phyloP scores from a whole-genome alignment of 2,329 filamentous ascomycete species.

The Botrytis fabae region DNA sequence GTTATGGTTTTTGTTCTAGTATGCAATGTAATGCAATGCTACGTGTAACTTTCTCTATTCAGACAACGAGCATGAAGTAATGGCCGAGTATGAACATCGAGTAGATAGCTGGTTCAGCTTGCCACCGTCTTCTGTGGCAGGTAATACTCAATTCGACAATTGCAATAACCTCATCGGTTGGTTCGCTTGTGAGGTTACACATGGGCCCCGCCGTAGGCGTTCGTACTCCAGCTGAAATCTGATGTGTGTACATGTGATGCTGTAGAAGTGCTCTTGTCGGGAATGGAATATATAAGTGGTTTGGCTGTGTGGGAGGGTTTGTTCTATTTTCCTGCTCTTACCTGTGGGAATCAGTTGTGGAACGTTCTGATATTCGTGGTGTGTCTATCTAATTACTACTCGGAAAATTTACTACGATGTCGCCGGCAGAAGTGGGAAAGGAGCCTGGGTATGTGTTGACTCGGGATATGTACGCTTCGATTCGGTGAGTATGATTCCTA shows the following conservation, averaged over 20 bases:
- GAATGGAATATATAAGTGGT: background rate
- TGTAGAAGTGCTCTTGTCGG: background rate
- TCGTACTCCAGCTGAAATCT: background rate
- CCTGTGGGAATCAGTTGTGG: background rate
- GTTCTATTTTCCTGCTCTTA: background rate
- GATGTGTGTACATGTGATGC: background rate
- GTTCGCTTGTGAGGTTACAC: background rate
- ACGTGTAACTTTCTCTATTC: no score
- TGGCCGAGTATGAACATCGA: no score
- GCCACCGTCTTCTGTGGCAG: background rate
- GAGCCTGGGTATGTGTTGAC: background rate
- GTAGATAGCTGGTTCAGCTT: background rate
- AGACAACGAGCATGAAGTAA: no score
- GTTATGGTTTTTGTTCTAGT: background rate
- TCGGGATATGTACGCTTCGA: background rate
- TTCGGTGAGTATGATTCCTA: background rate
- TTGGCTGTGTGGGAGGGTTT: background rate
- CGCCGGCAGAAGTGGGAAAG: background rate
- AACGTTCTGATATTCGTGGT: background rate
- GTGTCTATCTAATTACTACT: rapidly evolving
- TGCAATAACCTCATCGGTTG: background rate
- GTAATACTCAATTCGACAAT: background rate
- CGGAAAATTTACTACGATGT: background rate
- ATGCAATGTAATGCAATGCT: no score
- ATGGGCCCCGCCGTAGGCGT: background rate